phyloP scores from a whole-genome alignment of 305 asterid genomes.

The Fraxinus latifolia region DNA sequence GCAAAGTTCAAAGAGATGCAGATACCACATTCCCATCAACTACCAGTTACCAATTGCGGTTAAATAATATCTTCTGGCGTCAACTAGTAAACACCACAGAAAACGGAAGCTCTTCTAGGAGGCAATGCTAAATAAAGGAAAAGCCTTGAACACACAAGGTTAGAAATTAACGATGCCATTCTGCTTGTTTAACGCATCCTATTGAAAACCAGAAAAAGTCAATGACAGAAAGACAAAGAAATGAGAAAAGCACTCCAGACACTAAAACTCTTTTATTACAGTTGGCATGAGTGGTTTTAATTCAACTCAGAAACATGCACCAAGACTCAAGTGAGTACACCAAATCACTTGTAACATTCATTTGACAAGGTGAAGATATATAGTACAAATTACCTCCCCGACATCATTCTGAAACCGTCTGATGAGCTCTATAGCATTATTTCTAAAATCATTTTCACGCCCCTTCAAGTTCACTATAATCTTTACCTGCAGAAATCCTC shows the following conservation, averaged over 20 bases:
- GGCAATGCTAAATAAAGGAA: neutral
- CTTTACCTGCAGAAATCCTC: constrained; percentile 65
- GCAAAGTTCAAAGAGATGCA: neutral
- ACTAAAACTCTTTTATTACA: neutral
- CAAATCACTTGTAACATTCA: neutral
- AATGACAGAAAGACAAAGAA: neutral
- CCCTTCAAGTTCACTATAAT: constrained; percentile 87
- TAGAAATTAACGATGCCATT: neutral
- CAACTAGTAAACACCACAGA: neutral
- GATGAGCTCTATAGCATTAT: constrained; percentile 80
- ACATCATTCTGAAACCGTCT: constrained; percentile 75
- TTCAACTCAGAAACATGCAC: neutral
- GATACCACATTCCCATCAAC: neutral
- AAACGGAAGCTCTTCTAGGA: neutral
- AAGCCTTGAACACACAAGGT: neutral
- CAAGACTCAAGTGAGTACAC: neutral
- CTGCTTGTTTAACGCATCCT: neutral
- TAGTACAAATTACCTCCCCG: constrained; percentile 66
- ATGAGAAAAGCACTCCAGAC: neutral
- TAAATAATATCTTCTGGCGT: neutral
- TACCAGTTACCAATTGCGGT: neutral
- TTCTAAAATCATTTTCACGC: constrained; percentile 83
- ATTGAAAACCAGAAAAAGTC: neutral
- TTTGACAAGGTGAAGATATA: neutral
- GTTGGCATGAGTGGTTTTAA: neutral